phyloP scores from a whole-genome alignment of 1,284 basidiomycete genomes.

The Neonothopanus nambi region DNA sequence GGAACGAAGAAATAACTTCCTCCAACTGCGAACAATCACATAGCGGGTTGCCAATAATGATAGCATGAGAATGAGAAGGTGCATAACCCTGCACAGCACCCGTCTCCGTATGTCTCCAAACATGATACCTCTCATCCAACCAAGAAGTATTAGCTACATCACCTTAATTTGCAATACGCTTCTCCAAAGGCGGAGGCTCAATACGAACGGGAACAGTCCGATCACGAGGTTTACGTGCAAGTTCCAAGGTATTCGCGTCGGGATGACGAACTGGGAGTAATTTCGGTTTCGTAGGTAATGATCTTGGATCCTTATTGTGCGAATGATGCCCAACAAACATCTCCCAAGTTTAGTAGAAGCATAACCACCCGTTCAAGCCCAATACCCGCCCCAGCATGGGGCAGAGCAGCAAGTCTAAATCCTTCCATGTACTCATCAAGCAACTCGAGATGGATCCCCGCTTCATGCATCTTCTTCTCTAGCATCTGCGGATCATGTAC shows the following conservation, averaged over 20 bases:
- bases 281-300: not conserved
- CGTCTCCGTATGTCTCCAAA: conserved; percentile 27
- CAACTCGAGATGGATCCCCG: conserved; percentile 77
- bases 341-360: too few species aligned
- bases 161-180: too few species aligned
- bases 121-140: too few species aligned
- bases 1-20: not conserved
- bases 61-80: conserved; percentile 8
- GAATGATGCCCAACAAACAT: too few species aligned
- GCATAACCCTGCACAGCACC: conserved; percentile 43
- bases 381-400: too few species aligned
- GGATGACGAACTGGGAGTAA: conserved; percentile 6
- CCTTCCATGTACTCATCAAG: conserved; percentile 86
- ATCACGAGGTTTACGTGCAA: too few species aligned
- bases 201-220: too few species aligned
- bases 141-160: too few species aligned
- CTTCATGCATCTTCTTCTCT: conserved; percentile 78
- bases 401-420: too few species aligned
- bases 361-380: too few species aligned
- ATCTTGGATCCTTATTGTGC: too few species aligned
- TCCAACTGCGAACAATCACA: conserved; percentile 36
- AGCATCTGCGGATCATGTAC: conserved; percentile 89
- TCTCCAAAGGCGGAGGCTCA: too few species aligned
- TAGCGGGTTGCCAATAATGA: conserved; percentile 37
- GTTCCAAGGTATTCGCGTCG: conserved; percentile 8